phyloP scores from a whole-genome alignment of 495 filamentous ascomycete species.

The Penicillium angulare region DNA sequence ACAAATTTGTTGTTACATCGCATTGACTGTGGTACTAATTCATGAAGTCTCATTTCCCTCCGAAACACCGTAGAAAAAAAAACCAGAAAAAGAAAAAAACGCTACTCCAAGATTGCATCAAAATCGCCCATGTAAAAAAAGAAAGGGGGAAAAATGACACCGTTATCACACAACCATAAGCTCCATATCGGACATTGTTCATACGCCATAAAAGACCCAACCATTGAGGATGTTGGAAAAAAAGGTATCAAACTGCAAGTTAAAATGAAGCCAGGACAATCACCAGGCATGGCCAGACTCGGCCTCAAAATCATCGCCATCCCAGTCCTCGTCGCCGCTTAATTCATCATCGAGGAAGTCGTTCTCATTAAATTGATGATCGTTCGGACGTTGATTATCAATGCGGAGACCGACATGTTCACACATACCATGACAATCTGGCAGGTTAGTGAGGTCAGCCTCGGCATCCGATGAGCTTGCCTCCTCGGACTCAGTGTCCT shows the following conservation, averaged over 20 bases:
- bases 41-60: too few relatives aligned
- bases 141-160: too few relatives aligned
- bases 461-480: neutral
- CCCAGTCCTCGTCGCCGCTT: constrained; percentile 80
- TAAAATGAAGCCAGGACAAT: neutral
- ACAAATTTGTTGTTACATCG: neutral
- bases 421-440: constrained; percentile 68
- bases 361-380: constrained; percentile 68
- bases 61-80: too few relatives aligned
- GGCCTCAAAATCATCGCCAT: constrained; percentile 42
- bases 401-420: constrained; percentile 75
- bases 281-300: constrained; percentile 30
- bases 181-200: too few relatives aligned
- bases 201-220: neutral
- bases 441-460: constrained; percentile 5
- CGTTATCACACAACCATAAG: too few relatives aligned
- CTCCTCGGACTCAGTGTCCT: constrained; percentile 14
- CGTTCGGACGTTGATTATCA: constrained; percentile 76
- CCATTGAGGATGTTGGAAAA: neutral
- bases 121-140: too few relatives aligned
- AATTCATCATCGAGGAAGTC: constrained; percentile 76
- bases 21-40: neutral
- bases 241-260: neutral
- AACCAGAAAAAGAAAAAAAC: neutral
- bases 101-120: too few relatives aligned